Base-by-base conservation (phyloP, 2,329 filamentous ascomycete species). In the Calonectria montana region DNA sequence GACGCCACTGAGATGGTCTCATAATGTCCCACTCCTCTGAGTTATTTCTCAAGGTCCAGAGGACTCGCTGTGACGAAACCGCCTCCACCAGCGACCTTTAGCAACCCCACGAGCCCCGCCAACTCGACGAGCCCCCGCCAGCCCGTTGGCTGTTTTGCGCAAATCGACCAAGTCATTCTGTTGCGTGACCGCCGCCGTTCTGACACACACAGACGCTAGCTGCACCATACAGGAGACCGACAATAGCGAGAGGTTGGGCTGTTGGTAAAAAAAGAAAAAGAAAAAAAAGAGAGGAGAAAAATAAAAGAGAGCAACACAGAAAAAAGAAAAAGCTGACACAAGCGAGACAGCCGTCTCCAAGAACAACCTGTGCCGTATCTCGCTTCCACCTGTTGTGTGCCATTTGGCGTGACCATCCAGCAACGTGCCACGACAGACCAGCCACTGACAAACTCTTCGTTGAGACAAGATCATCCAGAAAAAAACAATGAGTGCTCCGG, bases 401-500 rank as follows among this genome's bases (percentile, higher is more conserved):
- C 43, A 29, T 62, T 55, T 57, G 53, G 70, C 67, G 76, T 67
- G 62, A 55, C 71, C 61, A 55, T 69, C n/a, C 57, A 45, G 55
- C 67, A 65, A 73, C 69, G 65, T 69, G 25, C 29, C 59, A 25
- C 29, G 43, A 43, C 39, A 50, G 69, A 65, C 62, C 61, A 43
- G 45, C 48, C 29, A 53, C 55, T 13, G 27, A 50, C 47, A 65
- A 43, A 23, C 27, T 21, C 13, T 65, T 65, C n/a, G 35, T 61
- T 68, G 65, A 53, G 45, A 68, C 43, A 25, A 45, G 39, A 64
- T 18, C 47, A 37, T 45, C 23, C 25, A 55, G 45, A 55, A 25
- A 69, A 76, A 15, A 61, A 59, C 31, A 59, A 82, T 82, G 80
- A 74, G 73, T 4, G 72, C 67, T 29, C 55, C 67, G 43, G 73